Evolutionary conservation across 257 asterid species (phyloP).

Genomic region (Catharanthus roseus): DNA sequence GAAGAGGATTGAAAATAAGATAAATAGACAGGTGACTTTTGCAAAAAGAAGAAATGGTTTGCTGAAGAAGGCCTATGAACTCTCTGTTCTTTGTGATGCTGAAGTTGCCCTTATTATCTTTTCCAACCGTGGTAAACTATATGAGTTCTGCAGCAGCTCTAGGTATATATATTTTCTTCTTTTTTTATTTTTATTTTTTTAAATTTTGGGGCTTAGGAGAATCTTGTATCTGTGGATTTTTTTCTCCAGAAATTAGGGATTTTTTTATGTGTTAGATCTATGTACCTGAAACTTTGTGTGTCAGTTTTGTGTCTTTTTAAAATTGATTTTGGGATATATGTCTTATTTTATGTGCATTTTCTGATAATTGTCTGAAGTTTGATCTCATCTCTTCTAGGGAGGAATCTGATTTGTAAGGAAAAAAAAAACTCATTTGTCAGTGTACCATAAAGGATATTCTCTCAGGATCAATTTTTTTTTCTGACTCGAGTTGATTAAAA

Average conservation of each 20-base stretch:
- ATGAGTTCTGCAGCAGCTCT: conserved; percentile 58
- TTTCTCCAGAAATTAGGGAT: too few species aligned
- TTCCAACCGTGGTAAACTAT: conserved; percentile 51
- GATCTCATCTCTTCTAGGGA: neutral
- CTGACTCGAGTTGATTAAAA: too few species aligned
- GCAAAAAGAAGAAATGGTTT: too few species aligned
- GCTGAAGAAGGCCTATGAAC: too few species aligned
- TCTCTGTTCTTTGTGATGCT: too few species aligned
- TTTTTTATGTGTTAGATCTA: neutral
- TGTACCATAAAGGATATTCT: conserved; percentile 3
- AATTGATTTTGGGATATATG: neutral
- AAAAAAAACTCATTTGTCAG: neutral
- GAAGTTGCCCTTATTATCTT: too few species aligned
- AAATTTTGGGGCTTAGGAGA: too few species aligned
- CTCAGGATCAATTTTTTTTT: neutral
- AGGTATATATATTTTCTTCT: conserved; percentile 28
- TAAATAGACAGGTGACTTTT: too few species aligned
- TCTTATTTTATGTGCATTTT: conserved; percentile 1
- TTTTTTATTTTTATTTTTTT: too few species aligned
- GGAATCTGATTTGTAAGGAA: conserved; percentile 17
- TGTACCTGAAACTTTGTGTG: too few species aligned
- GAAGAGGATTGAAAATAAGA: conserved; percentile 69
- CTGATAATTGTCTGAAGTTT: neutral
- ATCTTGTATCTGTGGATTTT: neutral
- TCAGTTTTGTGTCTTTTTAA: neutral